Conservation (phyloP, 1,284 basidiomycete genomes). For the Pulchroboletus neoregius region DNA sequence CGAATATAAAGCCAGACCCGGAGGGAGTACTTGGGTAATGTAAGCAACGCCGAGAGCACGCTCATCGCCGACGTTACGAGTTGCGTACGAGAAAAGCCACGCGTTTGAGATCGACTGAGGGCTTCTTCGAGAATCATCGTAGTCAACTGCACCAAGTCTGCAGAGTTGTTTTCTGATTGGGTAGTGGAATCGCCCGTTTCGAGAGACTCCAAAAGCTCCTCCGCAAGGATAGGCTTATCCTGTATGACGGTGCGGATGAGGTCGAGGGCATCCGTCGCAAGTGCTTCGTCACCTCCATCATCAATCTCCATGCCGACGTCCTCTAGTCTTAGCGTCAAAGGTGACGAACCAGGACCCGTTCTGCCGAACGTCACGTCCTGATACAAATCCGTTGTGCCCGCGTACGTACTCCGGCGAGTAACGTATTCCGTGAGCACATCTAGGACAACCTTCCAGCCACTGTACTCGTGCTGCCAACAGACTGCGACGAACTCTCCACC, state of each 20-base stretch:
- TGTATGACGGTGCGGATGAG: conserved; percentile 74
- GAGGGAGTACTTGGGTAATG: conserved; percentile 69
- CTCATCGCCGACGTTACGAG: conserved; percentile 79
- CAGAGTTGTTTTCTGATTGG: conserved; percentile 22
- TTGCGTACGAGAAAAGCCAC: conserved; percentile 49
- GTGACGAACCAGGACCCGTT: conserved; percentile 37
- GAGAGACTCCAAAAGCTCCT: conserved; percentile 63
- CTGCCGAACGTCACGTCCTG: conserved; percentile 50
- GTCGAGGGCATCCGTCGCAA: conserved; percentile 73
- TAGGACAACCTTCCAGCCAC: conserved; percentile 77
- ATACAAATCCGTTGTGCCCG: conserved; percentile 41
- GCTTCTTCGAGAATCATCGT: conserved; percentile 83
- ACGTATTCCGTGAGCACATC: conserved; percentile 76
- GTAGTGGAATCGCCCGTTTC: conserved; percentile 38
- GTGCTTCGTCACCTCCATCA: conserved; percentile 50
- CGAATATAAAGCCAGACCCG: conserved; percentile 85
- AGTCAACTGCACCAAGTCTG: conserved; percentile 72
- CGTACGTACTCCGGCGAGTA: conserved; percentile 46
- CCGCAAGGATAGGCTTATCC: conserved; percentile 61
- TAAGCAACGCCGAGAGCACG: conserved; percentile 74
- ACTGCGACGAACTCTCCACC: conserved; percentile 68
- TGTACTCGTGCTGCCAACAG: conserved; percentile 77
- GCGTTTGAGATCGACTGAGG: conserved; percentile 51
- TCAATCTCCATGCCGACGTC: conserved; percentile 69
- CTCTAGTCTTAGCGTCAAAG: conserved; percentile 50